Base-by-base conservation (phyloP, 1,284 basidiomycete species). In the Microbotryomycetes sp. region DNA sequence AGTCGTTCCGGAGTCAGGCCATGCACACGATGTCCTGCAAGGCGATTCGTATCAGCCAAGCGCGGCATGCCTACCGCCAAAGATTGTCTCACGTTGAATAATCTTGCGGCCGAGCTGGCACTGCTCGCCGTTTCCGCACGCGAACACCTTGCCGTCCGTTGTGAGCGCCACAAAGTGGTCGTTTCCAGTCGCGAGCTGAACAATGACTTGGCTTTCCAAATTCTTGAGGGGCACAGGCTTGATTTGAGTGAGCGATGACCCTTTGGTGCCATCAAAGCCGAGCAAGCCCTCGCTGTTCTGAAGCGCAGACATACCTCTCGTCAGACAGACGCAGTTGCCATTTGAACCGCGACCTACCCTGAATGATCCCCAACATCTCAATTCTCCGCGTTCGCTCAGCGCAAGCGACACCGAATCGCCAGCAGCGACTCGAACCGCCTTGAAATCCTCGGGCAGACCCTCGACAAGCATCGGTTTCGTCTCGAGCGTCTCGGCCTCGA, bases 361-460 rank as follows among this genome's bases (percentile, higher is more conserved):
- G 80, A 96, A 97, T 57, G 86, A 87, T 41, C 92, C 92, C 92
- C 92, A 97, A 15, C 88, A 88, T 55, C 87, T 80, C 26, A 96
- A 76, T 63, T 89, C 84, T 47, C 92, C 77, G 57, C 78, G 76
- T 3, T 72, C 69, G 3, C 61, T 64, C 59, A 80, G 73, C 24
- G 76, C 73, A n/a, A 71, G 57, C 2, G 65, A 66, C 30, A 79
- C 67, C 21, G 77, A 68, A 16, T 73, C 64, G 3, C 75, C 73
- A 0, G 77, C 76, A 0, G 71, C 69, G 6, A 57, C 54, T 11
- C 75, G 68, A 4, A 91, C 89, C 0, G 91, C 87, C 54, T 88
- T 83, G 79, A 93, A 96, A 3, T 80, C 79, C 3, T 69, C 71
- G 68, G 87, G 85, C 21, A 71, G 53, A 11, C 66, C 56, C 56